Percentiles rank a stretch among this genome's conserved stretches.
phyloP scores from a whole-genome alignment of 2,329 filamentous ascomycete species.

The Phialophora macrospora region DNA sequence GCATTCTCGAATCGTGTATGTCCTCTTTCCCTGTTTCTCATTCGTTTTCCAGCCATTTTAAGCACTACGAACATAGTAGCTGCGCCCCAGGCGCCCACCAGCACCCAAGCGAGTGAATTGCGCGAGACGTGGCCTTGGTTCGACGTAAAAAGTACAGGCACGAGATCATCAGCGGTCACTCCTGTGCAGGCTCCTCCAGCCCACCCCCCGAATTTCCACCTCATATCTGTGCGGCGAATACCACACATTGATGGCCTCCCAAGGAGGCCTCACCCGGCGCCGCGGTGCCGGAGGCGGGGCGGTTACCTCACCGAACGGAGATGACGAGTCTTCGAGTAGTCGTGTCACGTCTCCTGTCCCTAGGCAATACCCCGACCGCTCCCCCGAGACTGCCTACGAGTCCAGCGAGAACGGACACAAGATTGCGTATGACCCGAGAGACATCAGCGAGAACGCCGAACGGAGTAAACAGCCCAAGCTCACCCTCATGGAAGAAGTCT shows the following conservation, averaged over 20 bases:
- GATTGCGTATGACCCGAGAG: constrained; percentile 95
- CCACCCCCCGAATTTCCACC: constrained; percentile 4
- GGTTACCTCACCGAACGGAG: constrained; percentile 52
- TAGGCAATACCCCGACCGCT: constrained; percentile 60
- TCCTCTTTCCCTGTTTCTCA: background rate
- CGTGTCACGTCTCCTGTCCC: constrained; percentile 70
- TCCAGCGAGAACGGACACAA: constrained; percentile 92
- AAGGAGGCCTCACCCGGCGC: constrained; percentile 73
- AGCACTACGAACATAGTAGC: background rate
- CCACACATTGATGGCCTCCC: constrained; percentile 60
- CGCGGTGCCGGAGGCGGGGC: constrained; percentile 60
- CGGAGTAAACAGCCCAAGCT: constrained; percentile 97
- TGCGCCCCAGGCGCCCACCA: background rate
- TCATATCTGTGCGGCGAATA: constrained; percentile 12
- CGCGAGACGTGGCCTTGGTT: background rate
- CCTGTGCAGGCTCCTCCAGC: background rate
- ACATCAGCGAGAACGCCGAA: constrained; percentile 96
- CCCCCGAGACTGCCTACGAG: constrained; percentile 80
- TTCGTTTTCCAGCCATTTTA: background rate
- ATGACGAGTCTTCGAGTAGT: constrained; percentile 68
- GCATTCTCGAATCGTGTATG: background rate
- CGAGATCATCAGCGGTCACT: constrained; percentile 5
- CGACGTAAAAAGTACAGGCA: constrained; percentile 6
- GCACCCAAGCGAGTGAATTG: background rate
- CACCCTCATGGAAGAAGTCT: constrained; percentile 97